Percentiles rank a stretch among this genome's conserved stretches.
Conservation (phyloP, 345 rosid species). For the Salix koriyanagi region DNA sequence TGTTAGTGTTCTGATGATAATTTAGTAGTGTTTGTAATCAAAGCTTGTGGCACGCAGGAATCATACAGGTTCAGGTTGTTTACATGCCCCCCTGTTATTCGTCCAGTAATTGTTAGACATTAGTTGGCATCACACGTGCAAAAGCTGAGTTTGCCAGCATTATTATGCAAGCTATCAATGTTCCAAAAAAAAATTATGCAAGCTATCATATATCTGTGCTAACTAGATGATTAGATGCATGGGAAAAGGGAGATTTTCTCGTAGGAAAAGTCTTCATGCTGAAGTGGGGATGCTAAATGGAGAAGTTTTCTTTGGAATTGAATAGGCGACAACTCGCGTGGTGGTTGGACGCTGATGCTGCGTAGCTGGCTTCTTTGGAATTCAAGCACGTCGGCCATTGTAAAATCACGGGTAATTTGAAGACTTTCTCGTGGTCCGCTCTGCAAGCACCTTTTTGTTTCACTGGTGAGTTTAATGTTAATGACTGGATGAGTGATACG, state of each 20-base stretch:
- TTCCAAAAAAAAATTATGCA: not conserved
- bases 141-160: conserved; percentile 17
- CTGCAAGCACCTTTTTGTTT: too few species aligned
- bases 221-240: not conserved
- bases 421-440: not conserved
- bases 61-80: not conserved
- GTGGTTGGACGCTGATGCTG: not conserved
- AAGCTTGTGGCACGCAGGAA: not conserved
- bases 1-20: not conserved
- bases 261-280: not conserved
- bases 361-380: not conserved
- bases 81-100: not conserved
- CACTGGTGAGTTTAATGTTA: not conserved
- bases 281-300: not conserved
- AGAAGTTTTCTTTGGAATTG: not conserved
- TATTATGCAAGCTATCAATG: not conserved
- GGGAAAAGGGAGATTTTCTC: not conserved
- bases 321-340: not conserved
- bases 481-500: not conserved
- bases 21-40: not conserved
- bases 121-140: not conserved
- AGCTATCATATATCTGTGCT: not conserved
- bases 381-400: not conserved
- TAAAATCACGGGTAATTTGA: not conserved
- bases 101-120: not conserved